Evolutionary conservation across 2,329 filamentous ascomycete genomes (phyloP).

Genomic region (Rhinocladiella similis): DNA sequence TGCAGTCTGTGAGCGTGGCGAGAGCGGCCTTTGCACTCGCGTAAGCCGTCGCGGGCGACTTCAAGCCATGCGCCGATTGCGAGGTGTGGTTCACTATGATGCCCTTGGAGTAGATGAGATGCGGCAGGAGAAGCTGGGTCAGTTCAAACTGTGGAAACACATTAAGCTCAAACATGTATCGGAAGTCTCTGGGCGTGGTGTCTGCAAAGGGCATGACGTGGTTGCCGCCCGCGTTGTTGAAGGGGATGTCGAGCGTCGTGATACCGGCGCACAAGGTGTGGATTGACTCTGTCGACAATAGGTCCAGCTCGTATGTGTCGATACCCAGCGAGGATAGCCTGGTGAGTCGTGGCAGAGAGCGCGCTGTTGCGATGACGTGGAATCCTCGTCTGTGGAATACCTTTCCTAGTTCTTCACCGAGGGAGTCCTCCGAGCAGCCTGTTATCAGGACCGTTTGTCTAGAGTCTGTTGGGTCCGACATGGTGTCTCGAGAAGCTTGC

Average conservation of each 20-base stretch:
- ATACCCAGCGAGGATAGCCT: background rate
- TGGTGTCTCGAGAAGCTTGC: no score
- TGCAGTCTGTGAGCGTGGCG: background rate
- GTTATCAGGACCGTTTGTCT: background rate
- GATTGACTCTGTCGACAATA: background rate
- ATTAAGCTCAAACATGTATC: background rate
- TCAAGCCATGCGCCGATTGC: background rate
- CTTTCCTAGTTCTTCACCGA: background rate
- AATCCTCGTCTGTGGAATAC: background rate
- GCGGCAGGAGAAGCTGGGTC: background rate
- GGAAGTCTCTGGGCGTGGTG: background rate
- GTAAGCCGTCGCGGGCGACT: background rate
- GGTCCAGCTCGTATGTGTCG: background rate
- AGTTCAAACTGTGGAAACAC: background rate
- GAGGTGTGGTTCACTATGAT: slow-evolving; percentile 2
- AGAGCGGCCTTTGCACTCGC: background rate
- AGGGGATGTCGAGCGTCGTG: slow-evolving; percentile 4
- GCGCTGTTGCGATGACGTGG: background rate
- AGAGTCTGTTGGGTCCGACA: no score
- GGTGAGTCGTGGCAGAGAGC: background rate
- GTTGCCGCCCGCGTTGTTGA: slow-evolving; percentile 15
- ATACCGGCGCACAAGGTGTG: background rate
- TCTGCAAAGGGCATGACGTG: slow-evolving; percentile 2
- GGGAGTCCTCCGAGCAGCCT: background rate
- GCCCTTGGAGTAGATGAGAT: background rate